phyloP scores from a whole-genome alignment of 2,329 filamentous ascomycete species.

The Metarhizium anisopliae region DNA sequence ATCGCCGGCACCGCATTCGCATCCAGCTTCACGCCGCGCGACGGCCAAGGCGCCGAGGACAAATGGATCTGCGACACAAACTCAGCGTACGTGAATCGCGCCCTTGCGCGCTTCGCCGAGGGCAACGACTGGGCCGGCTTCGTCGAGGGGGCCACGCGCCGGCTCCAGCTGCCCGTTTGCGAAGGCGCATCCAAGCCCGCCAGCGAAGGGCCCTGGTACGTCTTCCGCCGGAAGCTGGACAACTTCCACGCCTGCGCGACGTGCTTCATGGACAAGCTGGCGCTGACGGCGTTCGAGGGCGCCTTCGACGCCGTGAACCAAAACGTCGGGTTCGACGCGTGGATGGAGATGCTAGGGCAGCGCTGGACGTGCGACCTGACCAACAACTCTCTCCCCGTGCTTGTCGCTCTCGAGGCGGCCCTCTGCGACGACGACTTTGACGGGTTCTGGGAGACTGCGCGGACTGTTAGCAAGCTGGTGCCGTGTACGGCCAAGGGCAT shows the following conservation, averaged over 20 bases:
- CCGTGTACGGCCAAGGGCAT: constrained; percentile 21
- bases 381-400: constrained; percentile 12
- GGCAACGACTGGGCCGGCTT: constrained; percentile 22
- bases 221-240: constrained; percentile 14
- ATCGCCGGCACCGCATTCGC: constrained; percentile 20
- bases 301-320: constrained; percentile 17
- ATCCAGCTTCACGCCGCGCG: constrained; percentile 16
- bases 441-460: constrained; percentile 18
- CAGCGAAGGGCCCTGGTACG: constrained; percentile 18
- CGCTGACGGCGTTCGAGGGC: constrained; percentile 16
- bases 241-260: constrained; percentile 22
- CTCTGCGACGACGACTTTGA: constrained; percentile 16
- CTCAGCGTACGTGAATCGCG: constrained; percentile 16
- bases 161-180: constrained; percentile 17
- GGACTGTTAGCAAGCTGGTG: constrained; percentile 11
- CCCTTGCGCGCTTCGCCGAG: constrained; percentile 10
- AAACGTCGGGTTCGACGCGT: constrained; percentile 13
- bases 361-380: constrained; percentile 17
- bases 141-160: constrained; percentile 11
- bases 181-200: constrained; percentile 17
- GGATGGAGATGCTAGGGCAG: constrained; percentile 12
- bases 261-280: constrained; percentile 26
- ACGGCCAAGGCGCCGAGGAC: constrained; percentile 15
- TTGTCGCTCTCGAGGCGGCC: constrained; percentile 17
- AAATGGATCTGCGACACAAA: constrained; percentile 25